Evolutionary conservation across 129 eudicot species (phyloP).

Genomic region (Calendula officinalis): DNA sequence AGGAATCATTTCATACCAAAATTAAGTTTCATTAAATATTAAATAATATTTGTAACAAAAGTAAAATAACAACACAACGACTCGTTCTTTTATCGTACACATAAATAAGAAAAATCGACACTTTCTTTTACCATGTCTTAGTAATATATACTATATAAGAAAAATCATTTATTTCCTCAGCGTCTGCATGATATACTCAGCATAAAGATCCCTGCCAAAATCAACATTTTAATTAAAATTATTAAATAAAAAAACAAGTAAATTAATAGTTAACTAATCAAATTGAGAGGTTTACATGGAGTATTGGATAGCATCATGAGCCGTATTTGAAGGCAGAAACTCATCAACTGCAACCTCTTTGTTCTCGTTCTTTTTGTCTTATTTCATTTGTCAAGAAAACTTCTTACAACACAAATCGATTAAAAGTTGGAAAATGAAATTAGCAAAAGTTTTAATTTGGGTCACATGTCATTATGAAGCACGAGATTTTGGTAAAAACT

Average conservation of each 20-base stretch:
- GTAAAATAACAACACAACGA: slow-evolving; percentile 8
- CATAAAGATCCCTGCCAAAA: slow-evolving; percentile 58
- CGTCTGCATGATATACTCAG: slow-evolving; percentile 58
- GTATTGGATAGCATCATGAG: slow-evolving; percentile 58
- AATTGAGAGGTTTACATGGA: slow-evolving; percentile 46
- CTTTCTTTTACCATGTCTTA: background rate
- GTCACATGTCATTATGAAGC: too few relatives aligned
- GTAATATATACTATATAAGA: background rate
- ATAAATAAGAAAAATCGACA: slow-evolving; percentile 1
- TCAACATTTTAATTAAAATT: background rate
- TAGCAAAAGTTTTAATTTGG: background rate
- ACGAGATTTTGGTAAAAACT: too few relatives aligned
- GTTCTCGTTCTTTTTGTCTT: slow-evolving; percentile 84
- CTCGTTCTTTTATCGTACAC: slow-evolving; percentile 2
- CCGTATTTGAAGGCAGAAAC: slow-evolving; percentile 53
- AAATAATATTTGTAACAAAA: background rate
- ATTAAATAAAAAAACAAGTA: background rate
- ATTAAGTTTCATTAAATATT: background rate
- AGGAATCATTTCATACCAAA: slow-evolving; percentile 3
- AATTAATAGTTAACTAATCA: background rate
- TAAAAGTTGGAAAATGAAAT: background rate
- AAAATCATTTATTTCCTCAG: slow-evolving; percentile 34
- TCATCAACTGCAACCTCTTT: slow-evolving; percentile 78
- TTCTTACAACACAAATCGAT: background rate
- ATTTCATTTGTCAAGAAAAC: slow-evolving; percentile 26